These are phyloP conservation scores for Rhizophagus prolifer DNA, from an alignment of 192 early-diverging fungal species.

Conservation along the genomic window DNA sequence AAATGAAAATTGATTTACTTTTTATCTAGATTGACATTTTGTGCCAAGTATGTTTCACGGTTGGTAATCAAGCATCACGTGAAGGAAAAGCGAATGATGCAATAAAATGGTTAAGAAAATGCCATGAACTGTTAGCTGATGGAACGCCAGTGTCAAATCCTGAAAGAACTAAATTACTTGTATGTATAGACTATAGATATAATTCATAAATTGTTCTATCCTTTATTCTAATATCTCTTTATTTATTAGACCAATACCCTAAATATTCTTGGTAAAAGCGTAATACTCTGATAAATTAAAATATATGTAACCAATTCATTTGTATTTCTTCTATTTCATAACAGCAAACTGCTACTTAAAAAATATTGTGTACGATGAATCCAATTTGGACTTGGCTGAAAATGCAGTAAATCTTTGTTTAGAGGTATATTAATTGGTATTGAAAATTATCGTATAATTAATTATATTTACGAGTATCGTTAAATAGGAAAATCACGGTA, in stretches of 20 bases:
- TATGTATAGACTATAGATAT: background rate
- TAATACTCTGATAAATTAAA: background rate
- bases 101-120: slow-evolving; percentile 30
- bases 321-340: background rate
- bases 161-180: slow-evolving; percentile 2
- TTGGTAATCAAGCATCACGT: slow-evolving; percentile 20
- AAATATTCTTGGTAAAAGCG: too few species aligned
- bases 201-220: too few species aligned
- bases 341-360: slow-evolving; percentile 28
- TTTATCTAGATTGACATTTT: slow-evolving; percentile 20
- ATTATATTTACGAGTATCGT: background rate
- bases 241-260: too few species aligned
- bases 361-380: slow-evolving; percentile 19
- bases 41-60: slow-evolving; percentile 25
- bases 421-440: slow-evolving; percentile 7
- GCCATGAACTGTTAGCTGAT: slow-evolving; percentile 16
- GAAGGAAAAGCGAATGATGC: slow-evolving; percentile 23
- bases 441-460: background rate
- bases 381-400: slow-evolving; percentile 17
- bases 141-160: background rate
- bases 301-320: background rate
- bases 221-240: too few species aligned
- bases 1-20: background rate
- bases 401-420: slow-evolving; percentile 26
- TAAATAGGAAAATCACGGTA: slow-evolving; percentile 13